Evolutionary conservation across 352 stramenopile genomes (phyloP), one percentile per base, ranked within the genome.

Genomic region (Pythium aristosporum): DNA sequence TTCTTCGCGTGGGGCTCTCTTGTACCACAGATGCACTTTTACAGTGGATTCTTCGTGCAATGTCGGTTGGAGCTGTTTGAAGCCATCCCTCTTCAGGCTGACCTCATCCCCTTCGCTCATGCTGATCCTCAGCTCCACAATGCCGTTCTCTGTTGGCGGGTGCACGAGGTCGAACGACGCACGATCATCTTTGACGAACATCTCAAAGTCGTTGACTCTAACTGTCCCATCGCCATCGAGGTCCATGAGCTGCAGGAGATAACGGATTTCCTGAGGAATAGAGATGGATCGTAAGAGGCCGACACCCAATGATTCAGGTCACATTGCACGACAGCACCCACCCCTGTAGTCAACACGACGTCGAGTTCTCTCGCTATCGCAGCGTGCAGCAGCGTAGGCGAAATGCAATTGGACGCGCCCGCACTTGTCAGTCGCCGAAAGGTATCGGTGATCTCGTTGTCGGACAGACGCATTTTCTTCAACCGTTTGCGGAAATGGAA

Each of bases 401-500:
- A 73, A 51, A 94, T 76, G 11, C 34, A 39, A 7, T 67, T 72
- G 6, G 62, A 74, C 16, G 68, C 63, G 18, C 79, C 78, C 2
- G 59, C 25, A 43, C 61, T 72, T 2, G 74, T 65, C 30, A 94
- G 57, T 32, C 85, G 73, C 13, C 85, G 83, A 43, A 92, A 94
- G 5, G 74, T 88, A 47, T 94, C 85, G 20, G 76, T 72, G 16
- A 92, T 85, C 56, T 94, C 85, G 58, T 90, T 92, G 52, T 94
- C 85, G 1, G 79, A 87, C 23, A 94, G 64, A 6, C 78, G 78
- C 32, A 85, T 69, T 37, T 74, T 84, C 59, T 76, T 84, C 10
- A 94, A 55, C 28, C 75, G 54, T 32, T 85, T 79, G 20, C 82
- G 68, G 61, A 91, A 92, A 64, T 94, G 91, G 62, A 80, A 91